Evolutionary conservation across 257 asterid genomes (phyloP), one percentile per base, ranked within the genome.

Genomic region (Lithospermum erythrorhizon): DNA sequence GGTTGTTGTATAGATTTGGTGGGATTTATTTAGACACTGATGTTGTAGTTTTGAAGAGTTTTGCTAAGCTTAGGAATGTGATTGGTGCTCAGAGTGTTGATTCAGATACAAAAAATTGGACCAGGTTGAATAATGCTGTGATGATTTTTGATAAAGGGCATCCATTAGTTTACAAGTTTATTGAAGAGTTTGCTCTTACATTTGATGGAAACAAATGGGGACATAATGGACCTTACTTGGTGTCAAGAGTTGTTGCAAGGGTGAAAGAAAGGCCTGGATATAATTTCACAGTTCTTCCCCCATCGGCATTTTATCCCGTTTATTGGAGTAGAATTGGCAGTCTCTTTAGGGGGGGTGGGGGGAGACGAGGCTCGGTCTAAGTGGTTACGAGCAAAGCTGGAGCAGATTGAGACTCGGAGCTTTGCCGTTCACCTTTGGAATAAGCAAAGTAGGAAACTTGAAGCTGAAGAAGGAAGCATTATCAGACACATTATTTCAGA

Each of bases 171-270:
- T 86, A 58, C 84, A 84, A 91, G 77, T 91, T 91, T 55, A 91
- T 88, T 22, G 81, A 91, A 61, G 98, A 91, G 69, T 91, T 88
- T 59, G 95, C 97, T 0, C 87, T 79, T 16, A 91, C 98, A 0
- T 91, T 88, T 57, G 95, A 89, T 75, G 98, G 98, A 65, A 88
- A 80, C 8, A 93, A 89, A 67, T 93, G 97, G 98, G 98, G 98
- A 5, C 97, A 88, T 67, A 93, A 93, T 57, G 98, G 98, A 10
- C 98, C 97, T 61, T 93, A 89, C 59, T 63, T 93, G 61, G 97
- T 89, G 18, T 93, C 98, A 17, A 84, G 97, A 61, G 98, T 93
- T 8, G 95, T 84, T 70, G 32, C 72, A 0, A 81, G 98, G 78
- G 45, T 81, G 59, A 65, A 64, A 6, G 79, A 76, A 25, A 70